Evolutionary conservation across 2,329 filamentous ascomycete genomes (phyloP).

Genomic region (Pseudogymnoascus sp.): DNA sequence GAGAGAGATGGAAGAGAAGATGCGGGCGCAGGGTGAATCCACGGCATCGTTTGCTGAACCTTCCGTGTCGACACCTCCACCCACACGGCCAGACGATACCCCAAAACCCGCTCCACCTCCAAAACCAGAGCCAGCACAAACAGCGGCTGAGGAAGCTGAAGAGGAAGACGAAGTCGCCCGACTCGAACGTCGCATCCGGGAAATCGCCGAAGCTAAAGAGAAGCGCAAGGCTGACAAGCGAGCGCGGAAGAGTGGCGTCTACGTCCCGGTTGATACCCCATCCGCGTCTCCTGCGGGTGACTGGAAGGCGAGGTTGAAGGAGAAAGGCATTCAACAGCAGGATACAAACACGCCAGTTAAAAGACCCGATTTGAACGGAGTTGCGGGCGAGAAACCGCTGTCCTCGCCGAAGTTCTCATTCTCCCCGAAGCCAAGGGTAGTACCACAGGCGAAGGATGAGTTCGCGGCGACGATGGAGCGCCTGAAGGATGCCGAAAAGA

Average conservation of each 20-base stretch:
- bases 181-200: slow-evolving; percentile 37
- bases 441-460: slow-evolving; percentile 21
- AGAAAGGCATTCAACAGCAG: slow-evolving; percentile 13
- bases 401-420: slow-evolving; percentile 29
- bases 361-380: slow-evolving; percentile 29
- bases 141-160: slow-evolving; percentile 17
- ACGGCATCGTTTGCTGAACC: slow-evolving; percentile 3
- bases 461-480: slow-evolving; percentile 44
- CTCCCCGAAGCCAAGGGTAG: slow-evolving; percentile 22
- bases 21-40: slow-evolving; percentile 22
- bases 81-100: slow-evolving; percentile 16
- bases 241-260: slow-evolving; percentile 32
- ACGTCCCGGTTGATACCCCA: slow-evolving; percentile 22
- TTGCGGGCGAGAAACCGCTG: slow-evolving; percentile 34
- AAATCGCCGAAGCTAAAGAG: slow-evolving; percentile 34
- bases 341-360: slow-evolving; percentile 26
- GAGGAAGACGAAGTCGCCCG: slow-evolving; percentile 37
- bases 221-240: slow-evolving; percentile 31
- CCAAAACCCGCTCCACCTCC: slow-evolving; percentile 10
- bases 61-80: slow-evolving; percentile 15
- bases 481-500: slow-evolving; percentile 48
- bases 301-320: slow-evolving; percentile 13
- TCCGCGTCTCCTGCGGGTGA: slow-evolving; percentile 6
- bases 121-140: slow-evolving; percentile 10
- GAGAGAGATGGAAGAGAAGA: slow-evolving; percentile 39